Base-by-base conservation (phyloP, 768 basidiomycete genomes). In the Tylopilus cervinicoccineus region DNA sequence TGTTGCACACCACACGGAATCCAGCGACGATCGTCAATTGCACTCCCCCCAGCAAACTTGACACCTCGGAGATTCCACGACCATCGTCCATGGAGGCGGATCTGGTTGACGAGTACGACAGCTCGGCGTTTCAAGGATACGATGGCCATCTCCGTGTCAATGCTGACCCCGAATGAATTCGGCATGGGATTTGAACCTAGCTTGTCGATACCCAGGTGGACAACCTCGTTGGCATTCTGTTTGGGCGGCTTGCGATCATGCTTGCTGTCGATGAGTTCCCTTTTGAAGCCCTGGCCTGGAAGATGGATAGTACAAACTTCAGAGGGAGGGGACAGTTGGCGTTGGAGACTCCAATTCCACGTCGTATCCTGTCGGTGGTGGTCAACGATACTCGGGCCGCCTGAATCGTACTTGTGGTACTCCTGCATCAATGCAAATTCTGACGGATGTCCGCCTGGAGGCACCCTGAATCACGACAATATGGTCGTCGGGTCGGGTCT, bases 391-490 rank as follows among this genome's bases (percentile, higher is more conserved):
- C 23, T 27, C 20, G 27, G 22, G 16, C 4, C 8, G 16, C 32
- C 28, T 8, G 17, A 4, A 20, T 20, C 19, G 43, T 24, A 43
- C 72, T 52, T 26, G 52, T 78, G 81, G 51, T 79, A 79, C 27
- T 74, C 28, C 47, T 71, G 71, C 0, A 80, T 70, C 3, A 11
- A 20, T 70, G 67, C 69, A 3, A 86, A 61, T 3, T 61, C 43
- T 72, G 59, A 12, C 50, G 59, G 2, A 78, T 65, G 6, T 51
- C 73, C 26, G 50, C 17, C 16, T 65, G 11, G 75, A 70, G 2
- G 85, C 53, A 3, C 68, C 63, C 59, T 80, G 79, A 58, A 91
- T 85, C 60, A 89, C 75, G 0, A 83, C 80, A 60, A 86, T 85
- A 59, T 65, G 78, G 47, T 86, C 81, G 12, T 78, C 77, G 10